Conservation (phyloP, 2,329 filamentous ascomycete species). For the Aspergillus calidoustus region DNA sequence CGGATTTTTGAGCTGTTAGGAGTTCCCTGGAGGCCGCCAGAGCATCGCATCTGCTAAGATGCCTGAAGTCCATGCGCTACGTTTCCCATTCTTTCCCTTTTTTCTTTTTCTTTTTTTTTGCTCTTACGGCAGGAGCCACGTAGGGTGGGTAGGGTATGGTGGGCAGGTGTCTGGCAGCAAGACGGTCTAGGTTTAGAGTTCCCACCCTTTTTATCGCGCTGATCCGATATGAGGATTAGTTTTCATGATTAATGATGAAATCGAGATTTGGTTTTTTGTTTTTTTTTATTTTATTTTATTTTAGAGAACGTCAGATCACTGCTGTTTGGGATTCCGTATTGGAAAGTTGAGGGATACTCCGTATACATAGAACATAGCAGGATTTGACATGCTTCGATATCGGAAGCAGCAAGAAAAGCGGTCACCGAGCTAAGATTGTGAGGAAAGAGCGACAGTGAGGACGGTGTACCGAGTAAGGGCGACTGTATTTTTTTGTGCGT, state of each 20-base stretch:
- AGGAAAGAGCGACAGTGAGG: constrained; percentile 1
- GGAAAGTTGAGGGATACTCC: neutral
- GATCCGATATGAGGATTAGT: neutral
- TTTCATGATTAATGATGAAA: neutral
- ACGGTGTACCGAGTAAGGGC: neutral
- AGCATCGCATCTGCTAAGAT: constrained; percentile 73
- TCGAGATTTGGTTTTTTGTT: neutral
- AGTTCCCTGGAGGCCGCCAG: constrained; percentile 70
- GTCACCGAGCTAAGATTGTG: constrained; percentile 6
- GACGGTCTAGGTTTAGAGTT: neutral
- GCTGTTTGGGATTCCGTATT: neutral
- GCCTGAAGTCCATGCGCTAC: neutral
- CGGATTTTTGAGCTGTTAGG: constrained; percentile 26
- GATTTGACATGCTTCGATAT: neutral
- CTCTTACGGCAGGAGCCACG: constrained; percentile 10
- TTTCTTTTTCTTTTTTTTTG: constrained; percentile 5
- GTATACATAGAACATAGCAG: neutral
- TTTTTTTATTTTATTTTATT: no score
- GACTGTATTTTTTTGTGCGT: neutral
- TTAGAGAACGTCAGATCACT: neutral
- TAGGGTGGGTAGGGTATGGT: neutral
- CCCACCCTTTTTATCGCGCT: neutral
- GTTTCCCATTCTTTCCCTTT: neutral
- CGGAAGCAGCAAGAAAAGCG: constrained; percentile 14
- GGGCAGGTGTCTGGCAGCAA: neutral